Conservation (phyloP, 164 flowering plant species). For the Umbellularia californica region DNA sequence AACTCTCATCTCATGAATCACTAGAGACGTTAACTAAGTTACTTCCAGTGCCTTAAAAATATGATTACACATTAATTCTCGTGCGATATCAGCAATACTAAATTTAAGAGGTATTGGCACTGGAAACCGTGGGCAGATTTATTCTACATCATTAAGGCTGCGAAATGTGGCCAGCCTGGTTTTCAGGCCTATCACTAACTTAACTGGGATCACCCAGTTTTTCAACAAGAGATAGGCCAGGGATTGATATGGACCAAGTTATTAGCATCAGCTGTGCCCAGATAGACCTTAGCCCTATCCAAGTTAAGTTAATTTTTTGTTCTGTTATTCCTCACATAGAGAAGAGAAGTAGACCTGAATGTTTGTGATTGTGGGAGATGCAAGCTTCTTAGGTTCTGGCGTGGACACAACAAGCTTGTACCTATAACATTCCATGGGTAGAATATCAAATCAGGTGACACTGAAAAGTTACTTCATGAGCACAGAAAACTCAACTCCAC, state of each 20-base stretch:
- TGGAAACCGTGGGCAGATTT: too few species aligned
- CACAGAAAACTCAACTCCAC: neutral
- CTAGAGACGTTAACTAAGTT: too few species aligned
- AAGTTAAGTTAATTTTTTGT: too few species aligned
- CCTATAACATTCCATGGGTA: conserved; percentile 44
- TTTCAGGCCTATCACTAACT: too few species aligned
- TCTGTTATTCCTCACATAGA: neutral
- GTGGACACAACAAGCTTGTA: conserved; percentile 81
- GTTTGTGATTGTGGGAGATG: conserved; percentile 78
- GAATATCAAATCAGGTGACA: neutral
- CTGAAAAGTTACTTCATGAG: neutral
- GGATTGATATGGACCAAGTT: neutral
- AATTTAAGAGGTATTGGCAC: too few species aligned
- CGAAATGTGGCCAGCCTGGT: too few species aligned
- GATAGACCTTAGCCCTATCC: neutral
- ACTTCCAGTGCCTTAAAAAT: too few species aligned
- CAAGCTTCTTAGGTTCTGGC: conserved; percentile 79
- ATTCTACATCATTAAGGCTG: too few species aligned
- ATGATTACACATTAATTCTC: too few species aligned
- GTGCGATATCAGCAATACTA: too few species aligned
- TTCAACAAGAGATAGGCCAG: neutral
- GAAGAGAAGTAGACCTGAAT: conserved; percentile 65
- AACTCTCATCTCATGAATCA: too few species aligned
- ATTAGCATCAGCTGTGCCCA: neutral
- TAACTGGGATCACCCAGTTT: neutral